These are phyloP conservation scores for Sequoiadendron giganteum DNA, from an alignment of 75 land plant genomes.

Conservation along the genomic window DNA sequence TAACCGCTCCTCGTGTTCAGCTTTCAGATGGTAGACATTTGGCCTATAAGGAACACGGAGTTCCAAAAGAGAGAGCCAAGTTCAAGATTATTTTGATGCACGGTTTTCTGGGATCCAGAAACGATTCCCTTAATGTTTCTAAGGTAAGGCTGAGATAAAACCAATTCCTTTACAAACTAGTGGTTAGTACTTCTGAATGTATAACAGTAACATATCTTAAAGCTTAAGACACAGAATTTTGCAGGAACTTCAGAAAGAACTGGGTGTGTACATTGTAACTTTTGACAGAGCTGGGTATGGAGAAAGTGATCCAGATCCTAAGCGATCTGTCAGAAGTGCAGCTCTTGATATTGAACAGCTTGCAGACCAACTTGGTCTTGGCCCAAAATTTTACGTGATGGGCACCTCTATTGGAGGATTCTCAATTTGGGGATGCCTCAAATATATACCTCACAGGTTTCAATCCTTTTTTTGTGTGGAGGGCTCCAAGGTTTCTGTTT, in stretches of 20 bases:
- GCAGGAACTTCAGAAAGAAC: conserved; percentile 61
- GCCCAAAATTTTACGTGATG: conserved; percentile 67
- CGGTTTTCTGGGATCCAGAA: conserved; percentile 61
- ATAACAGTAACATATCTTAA: not conserved
- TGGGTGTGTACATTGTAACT: conserved; percentile 63
- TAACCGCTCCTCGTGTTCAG: conserved; percentile 75
- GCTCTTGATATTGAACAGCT: conserved; percentile 78
- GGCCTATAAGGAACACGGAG: conserved; percentile 83
- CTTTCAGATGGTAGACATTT: conserved; percentile 81
- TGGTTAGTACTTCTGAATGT: not conserved
- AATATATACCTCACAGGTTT: conserved; percentile 87
- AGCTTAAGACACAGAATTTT: not conserved
- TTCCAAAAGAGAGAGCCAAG: conserved; percentile 60
- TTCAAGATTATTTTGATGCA: conserved; percentile 67
- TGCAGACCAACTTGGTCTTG: conserved; percentile 69
- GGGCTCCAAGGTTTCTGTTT: not conserved
- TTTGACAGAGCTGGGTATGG: conserved; percentile 96
- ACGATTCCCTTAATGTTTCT: conserved; percentile 27
- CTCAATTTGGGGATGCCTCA: conserved; percentile 65
- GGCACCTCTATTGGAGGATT: conserved; percentile 76
- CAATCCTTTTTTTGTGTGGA: not conserved
- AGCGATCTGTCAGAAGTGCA: conserved; percentile 48
- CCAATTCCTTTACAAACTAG: not conserved
- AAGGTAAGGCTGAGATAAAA: conserved; percentile 18
- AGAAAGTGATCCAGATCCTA: conserved; percentile 88